A percentile compares a stretch with the other conserved stretches of the same genome.
phyloP scores from a whole-genome alignment of 2,329 filamentous ascomycete species.

The Fusarium sarcochroum region DNA sequence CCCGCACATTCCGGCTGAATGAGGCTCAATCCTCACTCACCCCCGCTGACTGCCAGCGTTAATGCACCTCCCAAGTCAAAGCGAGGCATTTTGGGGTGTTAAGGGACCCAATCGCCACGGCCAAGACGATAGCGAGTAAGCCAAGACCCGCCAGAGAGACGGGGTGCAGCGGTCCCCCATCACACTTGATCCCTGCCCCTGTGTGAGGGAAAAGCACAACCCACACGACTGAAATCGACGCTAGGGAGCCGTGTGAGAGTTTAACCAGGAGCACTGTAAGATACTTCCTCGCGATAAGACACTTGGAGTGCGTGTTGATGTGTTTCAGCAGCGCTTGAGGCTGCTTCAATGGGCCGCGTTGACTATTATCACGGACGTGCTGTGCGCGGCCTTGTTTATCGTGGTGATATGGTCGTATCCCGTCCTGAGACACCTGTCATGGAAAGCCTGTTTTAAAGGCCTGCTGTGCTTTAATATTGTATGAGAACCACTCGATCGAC shows the following conservation, averaged over 20 bases:
- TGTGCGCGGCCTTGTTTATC: slow-evolving; percentile 19
- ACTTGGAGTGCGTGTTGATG: slow-evolving; percentile 7
- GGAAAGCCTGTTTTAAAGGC: slow-evolving; percentile 29
- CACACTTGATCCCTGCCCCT: slow-evolving; percentile 18
- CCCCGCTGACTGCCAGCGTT: slow-evolving; percentile 29
- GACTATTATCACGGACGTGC: slow-evolving; percentile 17
- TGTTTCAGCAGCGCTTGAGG: slow-evolving; percentile 35
- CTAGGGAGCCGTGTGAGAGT: slow-evolving; percentile 40
- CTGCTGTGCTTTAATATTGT: slow-evolving; percentile 15
- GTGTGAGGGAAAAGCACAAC: slow-evolving; percentile 18
- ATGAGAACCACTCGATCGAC: slow-evolving; percentile 13
- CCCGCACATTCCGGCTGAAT: slow-evolving; percentile 40
- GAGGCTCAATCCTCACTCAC: slow-evolving; percentile 23
- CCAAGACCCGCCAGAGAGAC: slow-evolving; percentile 32
- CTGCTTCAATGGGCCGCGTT: slow-evolving; percentile 28
- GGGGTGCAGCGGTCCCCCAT: slow-evolving; percentile 30
- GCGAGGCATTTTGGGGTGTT: slow-evolving; percentile 36
- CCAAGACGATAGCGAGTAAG: slow-evolving; percentile 32
- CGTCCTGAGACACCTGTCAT: slow-evolving; percentile 33
- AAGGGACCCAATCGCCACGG: slow-evolving; percentile 37
- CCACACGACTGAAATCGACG: slow-evolving; percentile 35
- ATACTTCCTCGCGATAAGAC: slow-evolving; percentile 15
- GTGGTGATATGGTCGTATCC: slow-evolving; percentile 1
- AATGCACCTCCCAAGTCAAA: slow-evolving; percentile 6
- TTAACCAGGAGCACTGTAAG: slow-evolving; percentile 26